Percentiles rank a stretch among this genome's conserved stretches.
These are phyloP conservation scores for Coniferiporia sulphurascens DNA, from an alignment of 1,284 basidiomycete species.

Conservation along the genomic window DNA sequence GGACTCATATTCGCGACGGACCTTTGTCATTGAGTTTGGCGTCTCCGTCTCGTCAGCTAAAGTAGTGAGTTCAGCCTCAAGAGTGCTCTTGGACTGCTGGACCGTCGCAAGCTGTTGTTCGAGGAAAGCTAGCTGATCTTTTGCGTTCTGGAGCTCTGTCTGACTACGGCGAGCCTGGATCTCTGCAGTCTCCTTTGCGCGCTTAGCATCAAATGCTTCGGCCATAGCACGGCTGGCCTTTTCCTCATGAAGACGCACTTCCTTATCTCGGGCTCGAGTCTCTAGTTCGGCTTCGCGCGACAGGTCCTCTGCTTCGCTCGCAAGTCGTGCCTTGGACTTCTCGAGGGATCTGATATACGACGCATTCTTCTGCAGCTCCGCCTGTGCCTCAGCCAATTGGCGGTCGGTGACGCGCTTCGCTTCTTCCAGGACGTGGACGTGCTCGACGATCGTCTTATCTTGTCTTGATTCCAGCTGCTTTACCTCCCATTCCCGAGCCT, in stretches of 20 bases:
- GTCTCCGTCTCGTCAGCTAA: conserved; percentile 57
- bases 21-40: conserved; percentile 51
- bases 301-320: conserved; percentile 84
- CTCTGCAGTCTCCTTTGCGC: conserved; percentile 60
- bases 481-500: conserved; percentile 81
- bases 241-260: conserved; percentile 32
- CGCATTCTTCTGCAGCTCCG: conserved; percentile 68
- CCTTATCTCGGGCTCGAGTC: conserved; percentile 35
- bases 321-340: conserved; percentile 72
- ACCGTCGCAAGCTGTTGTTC: conserved; percentile 46
- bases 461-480: conserved; percentile 82
- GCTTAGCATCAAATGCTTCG: conserved; percentile 62
- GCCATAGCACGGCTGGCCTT: conserved; percentile 54
- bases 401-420: conserved; percentile 95
- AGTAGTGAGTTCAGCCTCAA: conserved; percentile 65
- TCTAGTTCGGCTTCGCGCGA: conserved; percentile 73
- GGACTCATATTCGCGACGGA: conserved; percentile 62
- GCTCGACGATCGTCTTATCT: conserved; percentile 98
- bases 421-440: conserved; percentile 96
- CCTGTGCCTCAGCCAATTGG: conserved; percentile 79
- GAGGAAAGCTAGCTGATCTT: conserved; percentile 49
- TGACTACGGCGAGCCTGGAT: conserved; percentile 54
- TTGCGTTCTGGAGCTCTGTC: conserved; percentile 50
- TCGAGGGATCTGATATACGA: conserved; percentile 81
- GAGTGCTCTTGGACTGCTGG: conserved; percentile 59